phyloP scores from a whole-genome alignment of 306 rosid species.

The Cercis canadensis region DNA sequence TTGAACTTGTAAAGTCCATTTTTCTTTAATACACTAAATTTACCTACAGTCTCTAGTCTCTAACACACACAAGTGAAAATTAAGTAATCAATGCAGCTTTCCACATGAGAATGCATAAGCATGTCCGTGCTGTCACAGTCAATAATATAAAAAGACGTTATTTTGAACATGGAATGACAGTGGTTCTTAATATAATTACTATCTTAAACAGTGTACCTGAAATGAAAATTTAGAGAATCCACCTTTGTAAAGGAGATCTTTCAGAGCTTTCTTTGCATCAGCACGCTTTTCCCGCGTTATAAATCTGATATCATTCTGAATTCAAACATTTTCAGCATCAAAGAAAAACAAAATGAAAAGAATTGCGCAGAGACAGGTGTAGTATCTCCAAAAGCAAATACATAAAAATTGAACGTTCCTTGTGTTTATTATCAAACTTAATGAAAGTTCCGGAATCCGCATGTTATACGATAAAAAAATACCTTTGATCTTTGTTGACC shows the following conservation, averaged over 20 bases:
- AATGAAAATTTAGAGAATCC: slow-evolving; percentile 59
- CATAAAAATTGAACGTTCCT: neutral
- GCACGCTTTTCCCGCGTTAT: slow-evolving; percentile 79
- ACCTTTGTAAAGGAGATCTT: slow-evolving; percentile 67
- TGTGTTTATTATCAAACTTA: neutral
- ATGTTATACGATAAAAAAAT: neutral
- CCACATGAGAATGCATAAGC: too few species aligned
- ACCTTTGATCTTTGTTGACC: slow-evolving; percentile 65
- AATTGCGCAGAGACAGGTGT: neutral
- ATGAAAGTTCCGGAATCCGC: neutral
- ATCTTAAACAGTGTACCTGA: slow-evolving; percentile 48
- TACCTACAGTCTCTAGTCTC: neutral
- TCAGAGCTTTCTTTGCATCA: slow-evolving; percentile 86
- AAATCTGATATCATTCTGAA: slow-evolving; percentile 68
- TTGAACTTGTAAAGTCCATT: neutral
- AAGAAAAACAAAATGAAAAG: neutral
- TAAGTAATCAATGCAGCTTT: slow-evolving; percentile 1
- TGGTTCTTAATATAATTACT: too few species aligned
- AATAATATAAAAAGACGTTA: slow-evolving; percentile 30
- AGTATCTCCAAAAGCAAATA: neutral
- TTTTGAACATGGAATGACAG: too few species aligned
- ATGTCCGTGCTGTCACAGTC: neutral
- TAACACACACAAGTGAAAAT: neutral
- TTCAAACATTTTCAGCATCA: slow-evolving; percentile 39
- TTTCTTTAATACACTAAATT: slow-evolving; percentile 16